Conservation (phyloP, 306 rosid genomes). For the Acacia acuminata region DNA sequence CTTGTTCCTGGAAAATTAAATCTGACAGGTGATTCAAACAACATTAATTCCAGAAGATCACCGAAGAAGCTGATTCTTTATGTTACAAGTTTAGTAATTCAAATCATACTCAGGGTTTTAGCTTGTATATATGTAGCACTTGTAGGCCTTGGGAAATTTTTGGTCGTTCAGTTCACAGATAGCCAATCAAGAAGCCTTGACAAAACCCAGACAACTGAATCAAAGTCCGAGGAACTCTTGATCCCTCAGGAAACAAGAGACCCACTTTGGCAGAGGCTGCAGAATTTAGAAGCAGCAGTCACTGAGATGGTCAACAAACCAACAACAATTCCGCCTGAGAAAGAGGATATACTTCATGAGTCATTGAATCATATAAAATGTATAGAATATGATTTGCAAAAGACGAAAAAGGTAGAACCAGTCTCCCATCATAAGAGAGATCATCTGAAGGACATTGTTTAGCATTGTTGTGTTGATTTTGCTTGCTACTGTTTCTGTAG, state of each 20-base stretch:
- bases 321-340: slow-evolving; percentile 83
- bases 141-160: slow-evolving; percentile 48
- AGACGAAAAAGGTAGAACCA: slow-evolving; percentile 78
- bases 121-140: slow-evolving; percentile 59
- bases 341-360: slow-evolving; percentile 87
- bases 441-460: slow-evolving; percentile 28
- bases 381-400: slow-evolving; percentile 88
- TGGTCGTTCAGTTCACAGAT: slow-evolving; percentile 32
- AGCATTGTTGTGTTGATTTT: slow-evolving; percentile 28
- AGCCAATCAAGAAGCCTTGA: slow-evolving; percentile 31
- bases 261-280: slow-evolving; percentile 84
- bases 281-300: slow-evolving; percentile 71
- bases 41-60: slow-evolving; percentile 47
- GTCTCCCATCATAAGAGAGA: slow-evolving; percentile 30
- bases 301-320: slow-evolving; percentile 79
- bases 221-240: slow-evolving; percentile 51
- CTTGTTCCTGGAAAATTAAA: slow-evolving; percentile 35
- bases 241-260: slow-evolving; percentile 43
- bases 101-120: slow-evolving; percentile 51
- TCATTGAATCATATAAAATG: slow-evolving; percentile 85
- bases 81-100: slow-evolving; percentile 44
- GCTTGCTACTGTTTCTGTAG: slow-evolving; percentile 45
- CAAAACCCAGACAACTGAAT: slow-evolving; percentile 38
- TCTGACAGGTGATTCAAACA: slow-evolving; percentile 55
- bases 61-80: slow-evolving; percentile 44